Evolutionary conservation across 2,329 filamentous ascomycete species (phyloP), one percentile per base, ranked within the genome.

Genomic region (Plectosphaerella sp.): DNA sequence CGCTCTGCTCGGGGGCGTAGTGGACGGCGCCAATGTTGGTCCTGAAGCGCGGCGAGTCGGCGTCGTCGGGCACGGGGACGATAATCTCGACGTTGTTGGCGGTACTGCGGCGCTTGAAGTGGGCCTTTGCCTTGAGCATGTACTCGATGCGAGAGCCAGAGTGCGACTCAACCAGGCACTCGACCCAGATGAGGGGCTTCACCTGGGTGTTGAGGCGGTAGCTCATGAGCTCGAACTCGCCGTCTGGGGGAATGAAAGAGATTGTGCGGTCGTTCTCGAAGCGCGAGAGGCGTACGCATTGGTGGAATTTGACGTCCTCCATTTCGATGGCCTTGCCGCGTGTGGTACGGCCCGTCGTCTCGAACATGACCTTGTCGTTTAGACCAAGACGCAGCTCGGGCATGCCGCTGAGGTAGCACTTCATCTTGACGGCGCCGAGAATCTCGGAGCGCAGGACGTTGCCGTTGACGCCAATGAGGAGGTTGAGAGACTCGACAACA

Each of bases 301-400:
- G 94, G 73, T 99, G 94, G 72, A 99, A 99, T 66, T 99, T 99
- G 72, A 99, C 94, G 62, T 99, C 94, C 66, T 99, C 94, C 94
- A 99, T 99, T 74, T 99, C 94, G 58, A 99, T 94, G 10, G 94
- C 90, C 73, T 99, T 99, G 55, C 94, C 94, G 64, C 94, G 79
- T 41, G 93, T 97, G 15, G 93, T 91, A 56, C 94, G 83, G 25
- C 94, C 94, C 0, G 94, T 99, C 4, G 91, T 96, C 74, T 99
- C 94, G 66, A 99, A 99, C 94, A 99, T 99, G 70, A 91, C 94
- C 74, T 99, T 99, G 77, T 99, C 94, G 75, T 99, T 99, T 66
- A 99, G 75, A 5, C 94, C 94, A 48, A 99, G 73, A 25, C 94
- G 87, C 64, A 99, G 73, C 73, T 99, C 94, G 11, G 94, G 94